These are phyloP conservation scores for Limnanthes douglasii DNA, from an alignment of 345 rosid species.

Conservation along the genomic window DNA sequence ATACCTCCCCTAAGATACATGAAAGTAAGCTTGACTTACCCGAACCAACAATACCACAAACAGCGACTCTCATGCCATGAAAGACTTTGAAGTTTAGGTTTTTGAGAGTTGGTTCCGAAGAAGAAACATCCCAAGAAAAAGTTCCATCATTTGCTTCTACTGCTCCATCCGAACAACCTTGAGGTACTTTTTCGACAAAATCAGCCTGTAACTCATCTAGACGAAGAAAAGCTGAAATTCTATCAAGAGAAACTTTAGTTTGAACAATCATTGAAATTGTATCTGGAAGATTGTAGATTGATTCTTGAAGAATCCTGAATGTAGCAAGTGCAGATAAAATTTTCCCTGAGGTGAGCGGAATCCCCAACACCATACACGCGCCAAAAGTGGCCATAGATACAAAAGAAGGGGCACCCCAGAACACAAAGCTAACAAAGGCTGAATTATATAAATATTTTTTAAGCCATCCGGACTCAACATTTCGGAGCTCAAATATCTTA, in stretches of 20 bases:
- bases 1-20: conserved; percentile 56
- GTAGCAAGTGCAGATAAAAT: conserved; percentile 57
- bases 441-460: conserved; percentile 20
- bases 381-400: conserved; percentile 34
- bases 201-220: conserved; percentile 38
- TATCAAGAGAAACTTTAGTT: conserved; percentile 43
- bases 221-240: conserved; percentile 41
- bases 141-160: conserved; percentile 24
- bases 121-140: conserved; percentile 42
- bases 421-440: conserved; percentile 14
- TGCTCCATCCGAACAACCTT: conserved; percentile 16
- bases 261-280: conserved; percentile 37
- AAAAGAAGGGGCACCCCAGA: conserved; percentile 40
- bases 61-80: conserved; percentile 44
- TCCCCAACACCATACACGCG: conserved; percentile 27
- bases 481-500: conserved; percentile 20
- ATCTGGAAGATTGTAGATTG: conserved; percentile 39
- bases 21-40: conserved; percentile 64
- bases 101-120: conserved; percentile 21
- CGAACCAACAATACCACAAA: conserved; percentile 63
- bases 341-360: conserved; percentile 41
- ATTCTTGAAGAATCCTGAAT: conserved; percentile 27
- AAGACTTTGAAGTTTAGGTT: conserved; percentile 29
- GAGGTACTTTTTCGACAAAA: conserved; percentile 12
- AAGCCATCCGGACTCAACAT: conserved; percentile 35